phyloP scores from a whole-genome alignment of 1,139 yeast genomes.

The Nakaseomyces nivariensis region DNA sequence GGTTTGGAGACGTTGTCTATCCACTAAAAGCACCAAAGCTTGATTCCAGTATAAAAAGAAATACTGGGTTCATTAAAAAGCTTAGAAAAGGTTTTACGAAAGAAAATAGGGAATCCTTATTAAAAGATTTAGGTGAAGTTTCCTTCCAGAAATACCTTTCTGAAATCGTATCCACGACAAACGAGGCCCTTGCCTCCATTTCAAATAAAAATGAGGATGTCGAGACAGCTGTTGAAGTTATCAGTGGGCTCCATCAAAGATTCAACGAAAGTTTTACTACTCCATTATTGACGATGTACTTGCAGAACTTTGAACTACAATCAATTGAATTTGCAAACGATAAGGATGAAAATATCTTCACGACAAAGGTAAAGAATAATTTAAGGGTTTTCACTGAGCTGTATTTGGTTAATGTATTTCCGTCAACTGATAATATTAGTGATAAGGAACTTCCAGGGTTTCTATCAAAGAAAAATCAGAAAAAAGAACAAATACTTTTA shows the following conservation, averaged over 20 bases:
- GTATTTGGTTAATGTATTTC: slow-evolving; percentile 49
- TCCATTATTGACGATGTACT: slow-evolving; percentile 38
- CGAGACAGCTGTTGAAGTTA: slow-evolving; percentile 53
- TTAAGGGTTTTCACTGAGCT: slow-evolving; percentile 54
- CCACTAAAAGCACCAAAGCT: slow-evolving; percentile 32
- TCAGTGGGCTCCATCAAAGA: slow-evolving; percentile 70
- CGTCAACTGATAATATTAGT: slow-evolving; percentile 33
- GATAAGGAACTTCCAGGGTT: slow-evolving; percentile 34
- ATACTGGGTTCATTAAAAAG: slow-evolving; percentile 72
- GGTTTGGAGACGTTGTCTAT: slow-evolving; percentile 39
- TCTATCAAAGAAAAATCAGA: slow-evolving; percentile 27
- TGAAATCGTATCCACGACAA: slow-evolving; percentile 55
- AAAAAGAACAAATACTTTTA: slow-evolving; percentile 36
- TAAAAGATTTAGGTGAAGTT: slow-evolving; percentile 53
- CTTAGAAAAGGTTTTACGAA: slow-evolving; percentile 47
- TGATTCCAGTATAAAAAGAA: slow-evolving; percentile 76
- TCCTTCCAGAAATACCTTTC: slow-evolving; percentile 69
- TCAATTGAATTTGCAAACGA: slow-evolving; percentile 13
- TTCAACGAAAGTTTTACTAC: slow-evolving; percentile 49
- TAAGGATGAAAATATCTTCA: slow-evolving; percentile 38
- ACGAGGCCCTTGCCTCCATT: slow-evolving; percentile 53
- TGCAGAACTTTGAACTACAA: slow-evolving; percentile 39
- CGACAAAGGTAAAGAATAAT: slow-evolving; percentile 40
- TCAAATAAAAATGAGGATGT: slow-evolving; percentile 48
- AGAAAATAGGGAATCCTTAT: slow-evolving; percentile 37